Percentiles rank a stretch among this genome's conserved stretches.
phyloP scores from a whole-genome alignment of 2,329 filamentous ascomycete species.

The Didymella lethalis region DNA sequence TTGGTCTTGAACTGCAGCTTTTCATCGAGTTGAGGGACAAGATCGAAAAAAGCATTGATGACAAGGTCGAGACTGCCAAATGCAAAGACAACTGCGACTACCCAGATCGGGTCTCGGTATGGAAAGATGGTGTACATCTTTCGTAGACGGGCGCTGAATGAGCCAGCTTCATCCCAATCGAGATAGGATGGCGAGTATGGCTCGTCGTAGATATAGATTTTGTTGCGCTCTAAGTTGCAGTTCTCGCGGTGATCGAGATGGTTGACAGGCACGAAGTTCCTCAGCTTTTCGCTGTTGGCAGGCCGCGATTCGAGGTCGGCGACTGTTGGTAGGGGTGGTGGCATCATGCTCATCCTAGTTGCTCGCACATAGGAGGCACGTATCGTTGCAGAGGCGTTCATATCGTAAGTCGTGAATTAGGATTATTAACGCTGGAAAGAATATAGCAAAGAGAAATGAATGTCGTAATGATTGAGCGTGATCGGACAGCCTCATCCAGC shows the following conservation, averaged over 20 bases:
- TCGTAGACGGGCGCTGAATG: slow-evolving; percentile 9
- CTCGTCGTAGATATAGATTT: slow-evolving; percentile 20
- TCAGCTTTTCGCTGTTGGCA: slow-evolving; percentile 28
- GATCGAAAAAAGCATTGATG: slow-evolving; percentile 40
- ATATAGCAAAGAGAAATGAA: not conserved
- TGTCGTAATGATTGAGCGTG: not conserved
- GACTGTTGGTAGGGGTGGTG: slow-evolving; percentile 13
- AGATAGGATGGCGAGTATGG: slow-evolving; percentile 25
- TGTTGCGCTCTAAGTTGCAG: slow-evolving; percentile 31
- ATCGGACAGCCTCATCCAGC: slow-evolving; percentile 19
- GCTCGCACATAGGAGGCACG: slow-evolving; percentile 38
- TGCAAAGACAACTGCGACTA: slow-evolving; percentile 39
- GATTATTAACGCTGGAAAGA: slow-evolving; percentile 12
- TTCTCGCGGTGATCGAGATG: slow-evolving; percentile 33
- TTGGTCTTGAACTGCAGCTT: slow-evolving; percentile 26
- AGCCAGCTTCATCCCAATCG: slow-evolving; percentile 20
- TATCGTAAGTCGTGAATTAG: slow-evolving; percentile 20
- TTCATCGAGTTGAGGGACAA: slow-evolving; percentile 26
- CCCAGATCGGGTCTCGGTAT: slow-evolving; percentile 39
- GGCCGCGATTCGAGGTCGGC: slow-evolving; percentile 28
- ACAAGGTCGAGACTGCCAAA: slow-evolving; percentile 37
- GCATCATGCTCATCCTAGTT: slow-evolving; percentile 30
- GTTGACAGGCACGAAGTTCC: slow-evolving; percentile 30
- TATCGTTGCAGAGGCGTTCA: slow-evolving; percentile 44
- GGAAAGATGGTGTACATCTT: slow-evolving; percentile 39